Base-by-base conservation (phyloP, 2,329 filamentous ascomycete species). In the Plenodomus lindquistii region DNA sequence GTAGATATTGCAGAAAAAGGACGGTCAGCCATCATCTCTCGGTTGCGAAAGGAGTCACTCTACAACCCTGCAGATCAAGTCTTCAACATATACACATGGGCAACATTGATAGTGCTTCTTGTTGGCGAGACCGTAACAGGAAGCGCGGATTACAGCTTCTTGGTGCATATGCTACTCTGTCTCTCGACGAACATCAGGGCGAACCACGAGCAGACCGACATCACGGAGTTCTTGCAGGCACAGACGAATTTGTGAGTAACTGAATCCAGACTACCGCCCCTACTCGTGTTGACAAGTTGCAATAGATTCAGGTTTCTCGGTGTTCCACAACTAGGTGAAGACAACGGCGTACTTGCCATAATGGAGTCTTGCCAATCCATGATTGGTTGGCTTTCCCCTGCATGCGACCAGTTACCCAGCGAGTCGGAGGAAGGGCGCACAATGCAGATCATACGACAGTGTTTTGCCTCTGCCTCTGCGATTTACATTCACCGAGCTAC, bases 121-220 rank as follows among this genome's bases (percentile, higher is more conserved):
- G 73, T 76, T 0, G 74, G 74, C 0, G 74, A 76, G 13, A 75
- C 73, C 0, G 73, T 76, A 6, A 76, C 73, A 0, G 73, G 72
- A 1, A 71, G 72, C 3, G 63, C 62, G 17, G 74, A 75, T 24
- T 76, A 70, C 40, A 53, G 52, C 0, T 72, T 72, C 41, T 59
- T 76, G 0, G 52, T 75, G 0, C 63, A 72, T 41, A 73, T 76
- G 62, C 52, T 75, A 20, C 60, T 65, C 6, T 71, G 62, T 18
- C 52, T 75, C 10, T 60, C 47, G 5, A 38, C 19, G 19, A 46
- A 40, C 24, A 48, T 40, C 34, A 22, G 37, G 13, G 20, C 35
- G 5, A 29, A 38, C 20, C 15, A 44, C 17, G 17, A 39, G 13
- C 27, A 42, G 15, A 21, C 37, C 16, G 8, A 20, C 7, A 20